Evolutionary conservation across 1,284 basidiomycete genomes (phyloP).

Genomic region (Laetiporus sulphureus): DNA sequence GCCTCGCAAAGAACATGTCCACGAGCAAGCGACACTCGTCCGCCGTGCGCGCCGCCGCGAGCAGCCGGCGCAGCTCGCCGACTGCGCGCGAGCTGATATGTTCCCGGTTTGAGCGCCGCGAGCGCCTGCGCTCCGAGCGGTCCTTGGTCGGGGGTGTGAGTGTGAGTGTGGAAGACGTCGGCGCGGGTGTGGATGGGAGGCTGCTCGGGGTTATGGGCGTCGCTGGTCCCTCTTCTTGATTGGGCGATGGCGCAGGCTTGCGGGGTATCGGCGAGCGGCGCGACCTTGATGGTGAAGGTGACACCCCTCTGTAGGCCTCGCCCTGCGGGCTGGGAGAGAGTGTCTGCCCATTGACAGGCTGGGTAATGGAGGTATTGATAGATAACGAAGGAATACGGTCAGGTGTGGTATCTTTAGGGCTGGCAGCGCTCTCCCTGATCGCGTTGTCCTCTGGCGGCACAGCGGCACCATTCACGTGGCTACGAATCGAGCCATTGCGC

Average conservation of each 20-base stretch:
- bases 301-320: background rate
- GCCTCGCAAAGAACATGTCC: conserved; percentile 71
- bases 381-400: background rate
- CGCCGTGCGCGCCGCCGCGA: conserved; percentile 66
- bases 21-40: conserved; percentile 82
- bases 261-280: conserved; percentile 6
- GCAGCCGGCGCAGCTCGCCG: conserved; percentile 59
- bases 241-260: conserved; percentile 4
- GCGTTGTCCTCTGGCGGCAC: no score
- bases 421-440: background rate
- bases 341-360: background rate
- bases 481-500: conserved; percentile 1
- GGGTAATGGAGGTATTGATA: background rate
- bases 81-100: conserved; percentile 37
- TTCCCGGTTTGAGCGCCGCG: conserved; percentile 1
- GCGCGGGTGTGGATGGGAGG: conserved; percentile 3
- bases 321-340: background rate
- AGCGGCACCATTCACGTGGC: background rate
- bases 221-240: background rate
- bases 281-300: background rate
- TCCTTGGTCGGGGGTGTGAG: conserved; percentile 4
- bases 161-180: conserved; percentile 13
- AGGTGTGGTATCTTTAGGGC: background rate
- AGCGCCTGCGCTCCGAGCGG: background rate
- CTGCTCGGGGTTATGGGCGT: background rate